These are phyloP conservation scores for Euphorbia peplus DNA, from an alignment of 345 rosid genomes.

Conservation along the genomic window DNA sequence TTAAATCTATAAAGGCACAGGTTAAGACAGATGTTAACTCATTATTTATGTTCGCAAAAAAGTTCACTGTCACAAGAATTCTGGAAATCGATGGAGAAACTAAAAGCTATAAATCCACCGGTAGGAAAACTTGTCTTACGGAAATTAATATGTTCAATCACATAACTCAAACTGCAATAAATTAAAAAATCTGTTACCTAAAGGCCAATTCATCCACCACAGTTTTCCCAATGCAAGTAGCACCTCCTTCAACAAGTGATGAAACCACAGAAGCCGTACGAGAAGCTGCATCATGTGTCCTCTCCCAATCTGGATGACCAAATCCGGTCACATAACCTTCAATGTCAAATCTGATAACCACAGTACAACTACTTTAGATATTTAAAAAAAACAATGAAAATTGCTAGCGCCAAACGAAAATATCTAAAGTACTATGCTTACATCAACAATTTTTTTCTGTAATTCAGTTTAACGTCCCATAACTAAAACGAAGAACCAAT, in stretches of 20 bases:
- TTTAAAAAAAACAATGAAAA: neutral
- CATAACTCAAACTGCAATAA: neutral
- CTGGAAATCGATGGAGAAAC: neutral
- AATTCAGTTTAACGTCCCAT: neutral
- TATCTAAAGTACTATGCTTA: too few relatives aligned
- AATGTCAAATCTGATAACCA: conserved; percentile 66
- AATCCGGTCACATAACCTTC: conserved; percentile 86
- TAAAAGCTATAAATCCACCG: neutral
- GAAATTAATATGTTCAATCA: neutral
- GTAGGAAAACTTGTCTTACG: neutral
- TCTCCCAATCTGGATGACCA: conserved; percentile 93
- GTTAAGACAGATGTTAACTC: neutral
- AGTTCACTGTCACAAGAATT: neutral
- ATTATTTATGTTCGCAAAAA: neutral
- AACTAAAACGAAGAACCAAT: neutral
- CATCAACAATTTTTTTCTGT: too few relatives aligned
- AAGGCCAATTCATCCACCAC: conserved; percentile 80
- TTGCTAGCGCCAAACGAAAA: neutral
- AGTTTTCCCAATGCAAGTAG: conserved; percentile 90
- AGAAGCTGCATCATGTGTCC: conserved; percentile 64
- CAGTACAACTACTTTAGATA: conserved; percentile 11
- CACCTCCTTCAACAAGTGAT: conserved; percentile 85
- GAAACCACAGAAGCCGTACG: conserved; percentile 61
- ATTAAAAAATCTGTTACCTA: conserved; percentile 38
- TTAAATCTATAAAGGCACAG: neutral